Base-by-base conservation (phyloP, 1,284 basidiomycete genomes). In the Neotropicomus parvogracilis region DNA sequence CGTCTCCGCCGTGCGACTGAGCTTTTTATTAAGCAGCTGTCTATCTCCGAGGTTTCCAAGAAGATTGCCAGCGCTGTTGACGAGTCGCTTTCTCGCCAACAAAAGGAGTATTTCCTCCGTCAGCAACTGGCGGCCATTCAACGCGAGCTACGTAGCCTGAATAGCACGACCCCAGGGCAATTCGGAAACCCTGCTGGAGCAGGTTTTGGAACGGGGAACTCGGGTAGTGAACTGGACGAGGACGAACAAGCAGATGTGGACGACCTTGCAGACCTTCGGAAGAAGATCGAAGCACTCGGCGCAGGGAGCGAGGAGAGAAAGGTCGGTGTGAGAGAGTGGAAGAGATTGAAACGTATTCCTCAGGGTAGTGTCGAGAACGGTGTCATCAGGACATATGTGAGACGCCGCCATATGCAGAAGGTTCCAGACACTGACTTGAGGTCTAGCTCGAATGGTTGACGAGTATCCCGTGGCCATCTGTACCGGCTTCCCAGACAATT, bases 101-200 rank as follows among this genome's bases (percentile, higher is more conserved):
- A 90, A 68, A 89, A 89, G 58, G 88, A 89, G 53, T 84, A 83
- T 61, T 89, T 88, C 70, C 74, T 90, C 3, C 83, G 86, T 46
- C 91, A 95, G 63, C 92, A 95, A 63, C 80, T 93, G 39, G 85
- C 88, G 26, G 91, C 88, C 10, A 94, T 95, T 57, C 88, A 93
- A 59, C 84, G 89, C 44, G 92, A 95, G 67, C 77, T 95, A 11
- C 81, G 85, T 32, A 73, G 72, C 14, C 72, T 90, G n/a, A 63
- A 75, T 14, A 64, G 59, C n/a, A 53, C 59, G 31, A 49, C 48
- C 11, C 40, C 59, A 6, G 59, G 62, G 4, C 62, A 44, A 6
- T 11, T 31, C 9, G 42, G 54, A 3, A 44, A n/a, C 24, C 36
- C 54, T 7, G 39, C 40, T 14, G 61, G 43, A 10, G 27, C 49